Evolutionary conservation across 768 basidiomycete species (phyloP), one percentile per base, ranked within the genome.

Genomic region (Vararia minispora): DNA sequence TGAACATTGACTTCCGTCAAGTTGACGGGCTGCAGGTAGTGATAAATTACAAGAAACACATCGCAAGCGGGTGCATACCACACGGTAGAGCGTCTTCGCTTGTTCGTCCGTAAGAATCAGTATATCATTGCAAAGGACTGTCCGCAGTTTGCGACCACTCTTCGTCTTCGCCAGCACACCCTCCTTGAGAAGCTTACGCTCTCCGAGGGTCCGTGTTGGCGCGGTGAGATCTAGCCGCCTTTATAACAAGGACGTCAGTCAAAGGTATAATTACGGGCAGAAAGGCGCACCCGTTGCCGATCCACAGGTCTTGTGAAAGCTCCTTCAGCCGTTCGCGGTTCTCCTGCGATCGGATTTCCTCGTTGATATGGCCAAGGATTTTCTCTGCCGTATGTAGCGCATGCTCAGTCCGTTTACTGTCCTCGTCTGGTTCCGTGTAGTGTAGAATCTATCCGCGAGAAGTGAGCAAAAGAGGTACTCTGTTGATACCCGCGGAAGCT

Each of bases 191-290:
- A 99, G 66, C 49, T 66, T 71, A 13, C 94, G 69, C n/a, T 71
- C 61, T 1, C 91, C 94, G 65, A 92, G 76, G 42, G 78, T 68
- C 0, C 86, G 74, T 5, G 94, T 97, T 0, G 87, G 82, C 1
- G 82, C 86, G 0, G 88, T 91, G n/a, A 97, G 62, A 54, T 97
- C 90, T 16, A 95, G 73, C 13, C 82, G 78, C 5, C 79, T 80
- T 39, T 6, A 10, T 22, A 23, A n/a, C 8, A 12, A 10, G 12
- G 22, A 18, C 10, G 5, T 40, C 9, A 33, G 32, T 9, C 25
- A 25, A 18, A 6, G 10, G 28, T 22, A 29, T 11, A 26, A 20
- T 9, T 14, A 28, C 39, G 34, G 12, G 12, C n/a, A 14, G 12
- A 21, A 3, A 2, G 1, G 43, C 75, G 47, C 39, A 85, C 84